A percentile compares a stretch with the other conserved stretches of the same genome.
phyloP scores from a whole-genome alignment of 1,139 yeast species.

The Nakaseomyces delphensis region DNA sequence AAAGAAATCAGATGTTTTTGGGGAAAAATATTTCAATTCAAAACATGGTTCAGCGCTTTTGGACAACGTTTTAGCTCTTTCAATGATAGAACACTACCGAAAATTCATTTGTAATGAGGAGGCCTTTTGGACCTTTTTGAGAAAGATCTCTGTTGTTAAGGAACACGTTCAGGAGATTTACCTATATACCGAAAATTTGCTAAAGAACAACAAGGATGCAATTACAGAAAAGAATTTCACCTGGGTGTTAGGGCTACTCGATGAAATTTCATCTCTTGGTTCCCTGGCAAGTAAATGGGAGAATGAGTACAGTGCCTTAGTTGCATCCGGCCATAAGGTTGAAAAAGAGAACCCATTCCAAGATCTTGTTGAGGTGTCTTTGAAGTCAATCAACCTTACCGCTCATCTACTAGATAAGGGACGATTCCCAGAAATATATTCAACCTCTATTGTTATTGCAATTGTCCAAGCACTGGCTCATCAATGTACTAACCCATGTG shows the following conservation, averaged over 20 bases:
- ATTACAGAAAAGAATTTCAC: slow-evolving; percentile 47
- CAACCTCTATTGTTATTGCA: slow-evolving; percentile 23
- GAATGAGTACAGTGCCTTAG: slow-evolving; percentile 44
- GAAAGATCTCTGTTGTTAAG: slow-evolving; percentile 50
- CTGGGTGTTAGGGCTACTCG: slow-evolving; percentile 59
- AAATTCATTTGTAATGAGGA: slow-evolving; percentile 38
- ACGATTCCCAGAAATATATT: background rate
- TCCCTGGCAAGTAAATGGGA: slow-evolving; percentile 75
- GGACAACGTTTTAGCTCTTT: slow-evolving; percentile 45
- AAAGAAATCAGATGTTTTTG: slow-evolving; percentile 21
- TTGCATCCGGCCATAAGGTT: slow-evolving; percentile 37
- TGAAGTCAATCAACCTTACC: slow-evolving; percentile 55
- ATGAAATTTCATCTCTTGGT: slow-evolving; percentile 75
- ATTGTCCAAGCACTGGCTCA: slow-evolving; percentile 72
- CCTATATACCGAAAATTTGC: slow-evolving; percentile 40
- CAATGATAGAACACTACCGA: slow-evolving; percentile 44
- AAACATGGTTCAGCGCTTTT: slow-evolving; percentile 44
- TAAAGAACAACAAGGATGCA: slow-evolving; percentile 35
- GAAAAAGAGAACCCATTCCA: slow-evolving; percentile 43
- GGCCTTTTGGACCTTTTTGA: slow-evolving; percentile 55
- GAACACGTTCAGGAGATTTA: slow-evolving; percentile 44
- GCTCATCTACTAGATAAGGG: slow-evolving; percentile 36
- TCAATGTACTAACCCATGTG: slow-evolving; percentile 82
- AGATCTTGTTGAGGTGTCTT: slow-evolving; percentile 49
- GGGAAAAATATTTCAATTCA: slow-evolving; percentile 25